Base-by-base conservation (phyloP, 2,329 filamentous ascomycete species). In the Fusarium foetens region DNA sequence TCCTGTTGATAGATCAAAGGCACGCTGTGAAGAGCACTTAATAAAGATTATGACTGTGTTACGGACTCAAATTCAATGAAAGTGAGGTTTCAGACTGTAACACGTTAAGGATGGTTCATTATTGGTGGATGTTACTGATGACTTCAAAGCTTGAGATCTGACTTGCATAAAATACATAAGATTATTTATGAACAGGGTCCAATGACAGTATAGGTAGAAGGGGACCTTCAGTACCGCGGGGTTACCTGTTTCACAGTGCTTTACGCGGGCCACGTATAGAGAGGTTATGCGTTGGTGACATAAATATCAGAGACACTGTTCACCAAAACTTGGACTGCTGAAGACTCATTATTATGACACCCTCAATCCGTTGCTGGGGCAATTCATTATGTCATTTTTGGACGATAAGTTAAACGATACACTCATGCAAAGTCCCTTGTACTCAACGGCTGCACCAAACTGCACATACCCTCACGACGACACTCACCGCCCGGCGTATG, bases 371-470 rank as follows among this genome's bases (percentile, higher is more conserved):
- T 77, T 77, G 75, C 75, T 62, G 63, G 73, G 75, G 75, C 72
- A 73, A 77, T 74, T 54, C 35, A 65, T 75, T 73, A 74, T 77
- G 73, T 74, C 75, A 73, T 77, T 66, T 54, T 41, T 55, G 53
- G 52, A 49, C 38, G 41, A 67, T 59, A 62, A n/a, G n/a, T n/a
- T n/a, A n/a, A 70, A 66, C 58, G 54, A 58, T 55, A 66, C 53
- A 48, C 58, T 45, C 38, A 61, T 62, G 62, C 53, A 64, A 70
- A 63, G 63, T 70, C 49, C 39, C 43, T 60, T 51, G n/a, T 74
- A 54, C 59, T 58, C 67, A 72, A 66, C 66, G 59, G 16, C 52
- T 75, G 68, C 68, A 74, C 69, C 25, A 46, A 43, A 60, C 33
- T 54, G 51, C 68, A 75, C 65, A 60, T 49, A 58, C 38, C 51